These are phyloP conservation scores for Pachysandra terminalis DNA, from an alignment of 164 flowering plant genomes.

Conservation along the genomic window DNA sequence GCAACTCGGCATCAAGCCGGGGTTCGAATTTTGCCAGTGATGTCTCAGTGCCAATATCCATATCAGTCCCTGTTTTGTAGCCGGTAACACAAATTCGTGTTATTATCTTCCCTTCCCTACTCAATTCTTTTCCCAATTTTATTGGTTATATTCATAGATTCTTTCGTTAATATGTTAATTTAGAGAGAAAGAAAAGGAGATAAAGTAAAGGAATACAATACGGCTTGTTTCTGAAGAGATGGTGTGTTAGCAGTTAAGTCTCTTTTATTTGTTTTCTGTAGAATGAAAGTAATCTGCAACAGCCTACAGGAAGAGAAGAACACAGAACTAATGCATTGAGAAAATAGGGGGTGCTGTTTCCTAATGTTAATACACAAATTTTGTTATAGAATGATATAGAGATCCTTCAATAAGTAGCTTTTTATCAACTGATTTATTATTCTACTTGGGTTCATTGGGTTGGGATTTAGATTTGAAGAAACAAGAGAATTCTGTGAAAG, in stretches of 20 bases:
- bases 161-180: conserved; percentile 43
- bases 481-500: too few relatives aligned
- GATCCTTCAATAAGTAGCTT: too few relatives aligned
- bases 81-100: conserved; percentile 13
- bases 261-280: neutral
- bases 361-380: too few relatives aligned
- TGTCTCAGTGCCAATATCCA: conserved; percentile 51
- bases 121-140: conserved; percentile 24
- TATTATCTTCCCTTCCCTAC: conserved; percentile 11
- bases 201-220: conserved; percentile 24
- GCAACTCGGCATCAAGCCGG: conserved; percentile 44
- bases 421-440: too few relatives aligned
- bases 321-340: too few relatives aligned
- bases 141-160: conserved; percentile 32
- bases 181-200: conserved; percentile 5
- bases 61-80: conserved; percentile 71
- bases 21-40: conserved; percentile 49
- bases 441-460: too few relatives aligned
- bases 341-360: too few relatives aligned
- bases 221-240: too few relatives aligned
- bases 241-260: neutral
- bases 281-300: too few relatives aligned
- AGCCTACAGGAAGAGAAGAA: too few relatives aligned
- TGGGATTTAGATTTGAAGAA: too few relatives aligned
- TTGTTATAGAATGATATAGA: too few relatives aligned